Evolutionary conservation across 2,329 filamentous ascomycete species (phyloP).

Genomic region (Botryotinia globosa): DNA sequence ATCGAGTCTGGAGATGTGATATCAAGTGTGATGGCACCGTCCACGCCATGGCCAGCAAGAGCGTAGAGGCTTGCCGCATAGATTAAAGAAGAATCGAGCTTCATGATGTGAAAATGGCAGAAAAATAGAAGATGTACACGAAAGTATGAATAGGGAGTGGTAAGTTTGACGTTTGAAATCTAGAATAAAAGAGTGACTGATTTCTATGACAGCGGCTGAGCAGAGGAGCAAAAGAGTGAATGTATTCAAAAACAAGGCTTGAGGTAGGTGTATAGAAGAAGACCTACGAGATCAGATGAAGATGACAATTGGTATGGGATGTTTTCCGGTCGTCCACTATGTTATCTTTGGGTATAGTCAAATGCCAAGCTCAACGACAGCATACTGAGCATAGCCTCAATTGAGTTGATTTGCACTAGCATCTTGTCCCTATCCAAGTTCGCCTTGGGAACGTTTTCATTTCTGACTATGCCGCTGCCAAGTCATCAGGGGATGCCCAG

Average conservation of each 20-base stretch:
- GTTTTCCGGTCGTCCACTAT: neutral
- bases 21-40: slow-evolving; percentile 18
- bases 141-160: neutral
- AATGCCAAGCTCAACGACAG: neutral
- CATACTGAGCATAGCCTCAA: slow-evolving; percentile 13
- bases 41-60: slow-evolving; percentile 18
- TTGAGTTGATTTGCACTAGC: slow-evolving; percentile 4
- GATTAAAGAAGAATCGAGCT: slow-evolving; percentile 5
- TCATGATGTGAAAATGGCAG: slow-evolving; percentile 8
- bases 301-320: neutral
- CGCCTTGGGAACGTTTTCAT: neutral
- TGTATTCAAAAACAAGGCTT: neutral
- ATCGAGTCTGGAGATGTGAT: slow-evolving; percentile 32
- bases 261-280: neutral
- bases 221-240: slow-evolving; percentile 15
- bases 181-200: slow-evolving; percentile 15
- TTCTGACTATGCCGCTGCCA: slow-evolving; percentile 6
- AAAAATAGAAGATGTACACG: neutral
- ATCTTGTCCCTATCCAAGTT: neutral
- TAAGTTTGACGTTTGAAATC: slow-evolving; percentile 4
- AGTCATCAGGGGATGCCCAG: slow-evolving; percentile 19
- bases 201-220: slow-evolving; percentile 4
- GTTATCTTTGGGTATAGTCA: neutral
- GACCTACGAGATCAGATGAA: slow-evolving; percentile 13
- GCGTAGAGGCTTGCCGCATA: slow-evolving; percentile 9